Conservation (phyloP, 768 basidiomycete species). For the Leccinum uliginosum region DNA sequence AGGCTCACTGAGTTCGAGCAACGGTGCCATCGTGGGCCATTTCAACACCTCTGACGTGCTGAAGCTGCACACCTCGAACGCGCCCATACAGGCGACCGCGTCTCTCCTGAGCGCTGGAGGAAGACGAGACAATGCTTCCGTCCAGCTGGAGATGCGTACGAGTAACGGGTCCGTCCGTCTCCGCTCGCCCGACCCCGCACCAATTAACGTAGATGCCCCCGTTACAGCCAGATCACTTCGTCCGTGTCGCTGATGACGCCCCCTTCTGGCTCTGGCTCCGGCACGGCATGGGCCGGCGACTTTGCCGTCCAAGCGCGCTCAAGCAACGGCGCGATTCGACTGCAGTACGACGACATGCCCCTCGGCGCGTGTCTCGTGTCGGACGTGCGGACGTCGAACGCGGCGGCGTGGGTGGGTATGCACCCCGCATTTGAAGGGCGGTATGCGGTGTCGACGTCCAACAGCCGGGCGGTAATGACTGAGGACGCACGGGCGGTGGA, state of each 20-base stretch:
- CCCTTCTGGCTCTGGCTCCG: constrained; percentile 10
- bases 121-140: neutral
- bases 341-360: constrained; percentile 30
- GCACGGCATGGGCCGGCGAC: constrained; percentile 15
- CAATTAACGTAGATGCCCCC: neutral
- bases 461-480: constrained; percentile 1
- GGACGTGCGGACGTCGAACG: constrained; percentile 34
- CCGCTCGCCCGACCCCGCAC: neutral
- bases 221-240: constrained; percentile 16
- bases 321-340: constrained; percentile 30
- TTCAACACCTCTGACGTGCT: constrained; percentile 31
- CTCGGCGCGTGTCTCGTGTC: constrained; percentile 28
- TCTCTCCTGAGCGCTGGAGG: constrained; percentile 16
- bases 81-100: constrained; percentile 26
- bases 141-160: constrained; percentile 18
- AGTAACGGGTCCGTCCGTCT: constrained; percentile 17
- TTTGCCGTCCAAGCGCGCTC: constrained; percentile 33
- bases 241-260: constrained; percentile 23
- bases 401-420: constrained; percentile 21
- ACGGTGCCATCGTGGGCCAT: constrained; percentile 35
- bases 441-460: constrained; percentile 31
- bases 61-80: constrained; percentile 33
- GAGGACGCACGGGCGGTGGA: constrained; percentile 21
- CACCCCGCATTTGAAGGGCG: constrained; percentile 38
- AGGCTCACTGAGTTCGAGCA: constrained; percentile 26